Evolutionary conservation across 1,139 yeast genomes (phyloP).

Genomic region (Candida glucosophila): DNA sequence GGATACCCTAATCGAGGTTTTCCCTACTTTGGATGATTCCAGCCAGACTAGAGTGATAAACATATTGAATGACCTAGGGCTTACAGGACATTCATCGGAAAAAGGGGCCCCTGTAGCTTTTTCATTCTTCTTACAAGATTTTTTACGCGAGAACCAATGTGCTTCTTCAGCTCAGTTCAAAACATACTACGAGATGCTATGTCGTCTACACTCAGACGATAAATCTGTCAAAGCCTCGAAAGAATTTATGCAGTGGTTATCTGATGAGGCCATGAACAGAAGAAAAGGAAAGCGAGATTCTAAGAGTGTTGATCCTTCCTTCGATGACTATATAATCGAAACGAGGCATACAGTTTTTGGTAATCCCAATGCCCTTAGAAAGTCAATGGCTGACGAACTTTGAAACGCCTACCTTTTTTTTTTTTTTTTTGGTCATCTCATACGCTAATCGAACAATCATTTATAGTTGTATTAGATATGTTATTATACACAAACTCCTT

Average conservation of each 20-base stretch:
- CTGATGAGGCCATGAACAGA: constrained; percentile 38
- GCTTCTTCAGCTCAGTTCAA: constrained; percentile 31
- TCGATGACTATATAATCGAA: constrained; percentile 39
- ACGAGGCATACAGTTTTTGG: constrained; percentile 73
- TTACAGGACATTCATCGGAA: too few relatives aligned
- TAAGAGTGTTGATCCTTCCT: constrained; percentile 21
- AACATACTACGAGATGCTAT: constrained; percentile 33
- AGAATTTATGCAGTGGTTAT: constrained; percentile 55
- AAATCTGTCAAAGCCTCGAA: constrained; percentile 16
- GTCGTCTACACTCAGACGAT: constrained; percentile 23
- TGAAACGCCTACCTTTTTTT: constrained; percentile 9
- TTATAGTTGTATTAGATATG: constrained; percentile 1
- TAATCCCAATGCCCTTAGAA: constrained; percentile 63
- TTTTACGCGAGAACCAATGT: constrained; percentile 13
- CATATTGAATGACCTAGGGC: too few relatives aligned
- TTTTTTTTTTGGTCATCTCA: too few relatives aligned
- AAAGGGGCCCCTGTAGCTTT: constrained; percentile 12
- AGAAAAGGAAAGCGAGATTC: constrained; percentile 22
- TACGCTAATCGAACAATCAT: too few relatives aligned
- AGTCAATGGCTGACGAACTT: constrained; percentile 48
- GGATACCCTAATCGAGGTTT: constrained; percentile 17
- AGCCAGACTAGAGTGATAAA: constrained; percentile 28
- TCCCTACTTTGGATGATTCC: constrained; percentile 18
- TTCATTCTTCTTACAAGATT: constrained; percentile 23
- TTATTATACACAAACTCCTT: constrained; percentile 4